Evolutionary conservation across 495 filamentous ascomycete species (phyloP).

Genomic region (Talaromyces wortmannii): DNA sequence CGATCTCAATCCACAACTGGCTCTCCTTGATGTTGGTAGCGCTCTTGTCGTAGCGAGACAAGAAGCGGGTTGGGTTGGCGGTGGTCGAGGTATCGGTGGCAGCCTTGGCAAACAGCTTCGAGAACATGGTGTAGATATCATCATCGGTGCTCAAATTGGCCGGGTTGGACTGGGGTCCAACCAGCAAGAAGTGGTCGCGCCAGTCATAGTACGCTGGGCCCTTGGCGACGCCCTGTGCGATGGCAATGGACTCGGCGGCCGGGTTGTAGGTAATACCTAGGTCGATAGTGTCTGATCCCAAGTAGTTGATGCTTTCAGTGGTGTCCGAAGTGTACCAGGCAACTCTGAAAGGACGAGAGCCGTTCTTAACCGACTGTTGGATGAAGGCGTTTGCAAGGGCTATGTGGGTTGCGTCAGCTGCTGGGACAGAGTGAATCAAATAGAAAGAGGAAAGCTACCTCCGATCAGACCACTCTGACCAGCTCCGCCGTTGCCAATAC

Average conservation of each 20-base stretch:
- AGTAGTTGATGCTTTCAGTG: conserved; percentile 30
- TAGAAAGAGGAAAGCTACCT: conserved; percentile 6
- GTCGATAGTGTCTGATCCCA: conserved; percentile 22
- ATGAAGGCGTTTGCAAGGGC: conserved; percentile 32
- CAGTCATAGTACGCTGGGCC: conserved; percentile 22
- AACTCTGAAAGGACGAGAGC: conserved; percentile 21
- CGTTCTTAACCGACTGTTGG: conserved; percentile 16
- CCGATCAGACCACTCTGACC: conserved; percentile 29
- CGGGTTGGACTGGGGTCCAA: conserved; percentile 25
- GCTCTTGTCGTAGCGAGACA: conserved; percentile 36
- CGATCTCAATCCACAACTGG: conserved; percentile 32
- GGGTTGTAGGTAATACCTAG: conserved; percentile 35
- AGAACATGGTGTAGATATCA: conserved; percentile 22
- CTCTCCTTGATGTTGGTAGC: conserved; percentile 43
- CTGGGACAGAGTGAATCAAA: neutral
- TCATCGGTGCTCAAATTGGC: conserved; percentile 12
- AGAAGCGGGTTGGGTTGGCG: conserved; percentile 20
- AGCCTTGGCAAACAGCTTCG: conserved; percentile 19
- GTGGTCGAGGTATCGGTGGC: conserved; percentile 11
- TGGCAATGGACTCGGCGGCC: conserved; percentile 30
- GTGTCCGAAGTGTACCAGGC: conserved; percentile 37
- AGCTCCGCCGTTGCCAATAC: conserved; percentile 33
- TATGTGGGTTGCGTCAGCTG: conserved; percentile 4
- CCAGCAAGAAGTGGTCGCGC: conserved; percentile 32
- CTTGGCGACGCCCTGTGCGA: conserved; percentile 20